Evolutionary conservation across 192 early-diverging fungal species (phyloP).

Genomic region (Gonapodya prolifera): DNA sequence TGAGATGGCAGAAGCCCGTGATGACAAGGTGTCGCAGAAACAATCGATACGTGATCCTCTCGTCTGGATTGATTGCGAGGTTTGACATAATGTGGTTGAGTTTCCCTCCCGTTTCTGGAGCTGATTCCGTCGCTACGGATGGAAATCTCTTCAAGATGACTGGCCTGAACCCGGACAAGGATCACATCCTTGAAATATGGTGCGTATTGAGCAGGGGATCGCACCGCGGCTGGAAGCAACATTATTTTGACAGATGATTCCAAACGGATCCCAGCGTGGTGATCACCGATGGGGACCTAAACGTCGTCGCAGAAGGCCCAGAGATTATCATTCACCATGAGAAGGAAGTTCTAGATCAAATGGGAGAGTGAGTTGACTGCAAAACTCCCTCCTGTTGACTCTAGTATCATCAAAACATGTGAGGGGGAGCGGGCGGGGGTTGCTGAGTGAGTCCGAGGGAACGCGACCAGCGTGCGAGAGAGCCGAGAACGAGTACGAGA

Average conservation of each 20-base stretch:
- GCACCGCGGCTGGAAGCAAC: no score
- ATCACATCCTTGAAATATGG: conserved; percentile 83
- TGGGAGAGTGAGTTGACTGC: conserved; percentile 84
- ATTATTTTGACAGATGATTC: no score
- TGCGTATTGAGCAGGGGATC: no score
- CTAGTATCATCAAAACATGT: no score
- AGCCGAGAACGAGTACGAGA: no score
- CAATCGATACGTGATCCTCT: conserved; percentile 41
- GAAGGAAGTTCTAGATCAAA: conserved; percentile 61
- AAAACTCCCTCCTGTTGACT: no score
- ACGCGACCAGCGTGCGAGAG: no score
- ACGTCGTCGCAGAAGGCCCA: conserved; percentile 59
- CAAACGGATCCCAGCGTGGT: conserved; percentile 35
- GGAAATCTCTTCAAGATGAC: conserved; percentile 48
- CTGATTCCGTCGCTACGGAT: background rate
- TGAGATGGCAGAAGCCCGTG: background rate
- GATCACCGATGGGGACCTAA: conserved; percentile 78
- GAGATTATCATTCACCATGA: conserved; percentile 63
- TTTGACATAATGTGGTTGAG: no score
- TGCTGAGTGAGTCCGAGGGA: no score
- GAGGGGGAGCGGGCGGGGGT: no score
- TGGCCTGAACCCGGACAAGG: conserved; percentile 53
- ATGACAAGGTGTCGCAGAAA: no score
- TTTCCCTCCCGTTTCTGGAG: no score
- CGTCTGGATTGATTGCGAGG: conserved; percentile 78